A percentile compares a stretch with the other conserved stretches of the same genome.
phyloP scores from a whole-genome alignment of 805 yeast genomes.

The Lachancea quebecensis region DNA sequence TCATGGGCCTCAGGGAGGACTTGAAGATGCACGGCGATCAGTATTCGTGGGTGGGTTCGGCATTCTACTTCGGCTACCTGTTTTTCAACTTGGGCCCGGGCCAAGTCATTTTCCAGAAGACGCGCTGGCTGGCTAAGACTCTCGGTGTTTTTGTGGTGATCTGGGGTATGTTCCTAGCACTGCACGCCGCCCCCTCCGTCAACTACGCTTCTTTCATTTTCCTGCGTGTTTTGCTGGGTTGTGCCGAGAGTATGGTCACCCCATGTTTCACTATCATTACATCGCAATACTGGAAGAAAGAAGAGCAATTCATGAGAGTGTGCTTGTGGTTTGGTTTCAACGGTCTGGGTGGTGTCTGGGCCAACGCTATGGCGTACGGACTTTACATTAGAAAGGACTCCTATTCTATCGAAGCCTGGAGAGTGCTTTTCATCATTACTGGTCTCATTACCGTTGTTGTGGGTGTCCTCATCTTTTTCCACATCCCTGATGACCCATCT shows the following conservation, averaged over 20 bases:
- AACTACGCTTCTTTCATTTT: conserved; percentile 41
- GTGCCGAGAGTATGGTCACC: conserved; percentile 46
- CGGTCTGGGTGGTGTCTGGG: conserved; percentile 43
- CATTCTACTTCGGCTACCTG: conserved; percentile 60
- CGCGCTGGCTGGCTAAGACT: conserved; percentile 47
- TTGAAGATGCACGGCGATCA: conserved; percentile 38
- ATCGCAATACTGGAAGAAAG: conserved; percentile 49
- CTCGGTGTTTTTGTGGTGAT: conserved; percentile 42
- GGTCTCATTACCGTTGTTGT: conserved; percentile 52
- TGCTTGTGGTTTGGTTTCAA: conserved; percentile 40
- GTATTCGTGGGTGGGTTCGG: conserved; percentile 52
- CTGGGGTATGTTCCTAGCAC: conserved; percentile 55
- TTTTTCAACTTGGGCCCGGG: conserved; percentile 41
- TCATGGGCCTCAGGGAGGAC: conserved; percentile 43
- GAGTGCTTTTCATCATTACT: conserved; percentile 47
- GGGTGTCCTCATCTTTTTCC: conserved; percentile 41
- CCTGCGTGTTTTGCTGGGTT: conserved; percentile 45
- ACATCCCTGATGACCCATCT: conserved; percentile 52
- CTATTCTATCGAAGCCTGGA: conserved; percentile 50
- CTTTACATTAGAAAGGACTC: conserved; percentile 33
- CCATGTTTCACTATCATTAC: conserved; percentile 54
- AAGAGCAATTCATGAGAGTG: conserved; percentile 39
- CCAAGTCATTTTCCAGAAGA: conserved; percentile 37
- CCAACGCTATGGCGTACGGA: conserved; percentile 52
- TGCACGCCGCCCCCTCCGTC: conserved; percentile 45